These are phyloP conservation scores for Ceratocystis albifundus DNA, from an alignment of 2,329 filamentous ascomycete genomes.

Conservation along the genomic window DNA sequence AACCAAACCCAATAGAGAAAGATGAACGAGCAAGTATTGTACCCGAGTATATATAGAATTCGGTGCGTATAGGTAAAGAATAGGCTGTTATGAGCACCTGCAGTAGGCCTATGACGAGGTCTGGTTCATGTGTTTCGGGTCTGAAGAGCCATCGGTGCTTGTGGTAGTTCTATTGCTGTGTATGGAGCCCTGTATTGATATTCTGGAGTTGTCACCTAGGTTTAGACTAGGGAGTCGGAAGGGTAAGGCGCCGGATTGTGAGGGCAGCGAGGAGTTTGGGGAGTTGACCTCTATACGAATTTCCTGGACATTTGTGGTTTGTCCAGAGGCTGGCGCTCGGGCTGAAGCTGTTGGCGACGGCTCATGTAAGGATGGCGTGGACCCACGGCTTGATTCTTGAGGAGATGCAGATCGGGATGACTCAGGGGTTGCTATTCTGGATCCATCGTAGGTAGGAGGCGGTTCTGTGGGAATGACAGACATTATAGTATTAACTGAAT, in stretches of 20 bases:
- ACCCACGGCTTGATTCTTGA: not conserved
- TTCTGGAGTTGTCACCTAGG: constrained; percentile 41
- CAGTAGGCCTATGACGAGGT: not conserved
- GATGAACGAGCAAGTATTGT: not conserved
- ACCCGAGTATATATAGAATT: not conserved
- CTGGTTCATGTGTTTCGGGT: not conserved
- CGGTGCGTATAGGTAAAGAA: not conserved
- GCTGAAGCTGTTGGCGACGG: not conserved
- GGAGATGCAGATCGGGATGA: not conserved
- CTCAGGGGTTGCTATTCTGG: not conserved
- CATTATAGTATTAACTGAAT: constrained; percentile 6
- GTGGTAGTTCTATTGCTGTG: constrained; percentile 26
- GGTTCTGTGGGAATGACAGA: constrained; percentile 35
- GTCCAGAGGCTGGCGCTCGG: not conserved
- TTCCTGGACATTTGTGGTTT: not conserved
- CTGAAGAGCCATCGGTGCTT: constrained; percentile 12
- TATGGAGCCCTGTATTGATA: constrained; percentile 46
- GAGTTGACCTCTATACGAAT: not conserved
- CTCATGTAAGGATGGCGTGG: not conserved
- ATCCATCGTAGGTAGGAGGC: constrained; percentile 44
- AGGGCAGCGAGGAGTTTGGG: constrained; percentile 28
- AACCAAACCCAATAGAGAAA: not conserved
- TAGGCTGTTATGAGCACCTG: not conserved
- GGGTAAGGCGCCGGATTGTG: constrained; percentile 32
- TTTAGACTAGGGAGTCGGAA: constrained; percentile 42